Base-by-base conservation (phyloP, 768 basidiomycete genomes). In the Lactarius evosmus region DNA sequence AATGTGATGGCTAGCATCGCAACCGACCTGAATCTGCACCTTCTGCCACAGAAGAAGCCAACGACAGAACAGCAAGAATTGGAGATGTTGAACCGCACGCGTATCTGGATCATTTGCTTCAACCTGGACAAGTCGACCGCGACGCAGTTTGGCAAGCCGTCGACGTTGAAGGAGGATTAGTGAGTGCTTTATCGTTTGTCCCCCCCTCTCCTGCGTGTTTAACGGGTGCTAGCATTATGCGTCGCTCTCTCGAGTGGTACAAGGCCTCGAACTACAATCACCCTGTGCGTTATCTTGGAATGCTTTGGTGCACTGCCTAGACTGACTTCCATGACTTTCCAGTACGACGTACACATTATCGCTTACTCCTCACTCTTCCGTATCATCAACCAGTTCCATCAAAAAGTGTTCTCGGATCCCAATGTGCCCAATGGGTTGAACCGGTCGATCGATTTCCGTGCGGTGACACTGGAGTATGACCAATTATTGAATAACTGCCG, bases 101-200 rank as follows among this genome's bases (percentile, higher is more conserved):
- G 94, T 25, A 83, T 90, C 7, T 98, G 94, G 94, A 76, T 96
- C 62, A 90, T 88, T 72, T 95, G 92, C 74, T 92, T 89, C 76
- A 93, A 95, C 74, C 77, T 96, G 46, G 95, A 98, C 74, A 87
- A 93, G 27, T 95, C 93, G 6, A 88, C 90, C 8, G 87, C 91
- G 4, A 88, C 86, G 19, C 89, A 95, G 73, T 93, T 95, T 74
- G 95, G 95, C 60, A 93, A 93, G 75, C 83, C 85, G 0, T 86
- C 91, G 19, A 91, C 91, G 51, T 87, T 97, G 72, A 80, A 80
- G 1, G 83, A 82, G 60, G 75, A 83, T 60, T 91, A 88, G 89
- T 91, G 87, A 85, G 74, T 76, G 58, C 80, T 78, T 19, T n/a
- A 62, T 91, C 22, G 25, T 33, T 14, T 12, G 3, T 0, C 16